Percentiles rank a stretch among this genome's conserved stretches.
These are phyloP conservation scores for Podosphaera fusca DNA, from an alignment of 2,329 filamentous ascomycete species.

Conservation along the genomic window DNA sequence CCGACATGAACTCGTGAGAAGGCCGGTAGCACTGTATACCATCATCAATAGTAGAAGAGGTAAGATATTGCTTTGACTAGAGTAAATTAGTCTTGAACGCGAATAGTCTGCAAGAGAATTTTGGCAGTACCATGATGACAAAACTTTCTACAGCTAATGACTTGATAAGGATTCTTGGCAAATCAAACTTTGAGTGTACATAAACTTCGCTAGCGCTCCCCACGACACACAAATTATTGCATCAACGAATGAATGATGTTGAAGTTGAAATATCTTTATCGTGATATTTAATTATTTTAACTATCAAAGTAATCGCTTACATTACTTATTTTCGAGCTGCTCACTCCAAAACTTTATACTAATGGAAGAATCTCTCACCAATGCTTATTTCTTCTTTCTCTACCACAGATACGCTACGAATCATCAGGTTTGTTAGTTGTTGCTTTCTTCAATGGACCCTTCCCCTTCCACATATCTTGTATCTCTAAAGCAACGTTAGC, in stretches of 20 bases:
- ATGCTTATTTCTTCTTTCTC: no score
- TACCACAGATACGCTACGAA: background rate
- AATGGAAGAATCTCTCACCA: no score
- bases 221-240: no score
- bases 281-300: no score
- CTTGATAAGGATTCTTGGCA: background rate
- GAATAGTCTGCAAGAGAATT: background rate
- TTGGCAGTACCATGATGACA: conserved; percentile 13
- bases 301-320: no score
- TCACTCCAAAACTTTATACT: background rate
- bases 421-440: conserved; percentile 5
- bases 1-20: conserved; percentile 5
- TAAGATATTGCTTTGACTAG: conserved; percentile 96
- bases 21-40: conserved; percentile 27
- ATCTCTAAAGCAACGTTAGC: conserved; percentile 12
- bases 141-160: background rate
- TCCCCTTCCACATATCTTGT: conserved; percentile 11
- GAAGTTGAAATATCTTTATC: no score
- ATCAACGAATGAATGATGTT: no score
- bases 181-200: no score
- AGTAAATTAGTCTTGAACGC: conserved; percentile 5
- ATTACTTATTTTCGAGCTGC: background rate
- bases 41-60: conserved; percentile 72
- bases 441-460: conserved; percentile 2
- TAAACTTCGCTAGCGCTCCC: no score